Base-by-base conservation (phyloP, 305 asterid genomes). In the Fraxinus sp. region DNA sequence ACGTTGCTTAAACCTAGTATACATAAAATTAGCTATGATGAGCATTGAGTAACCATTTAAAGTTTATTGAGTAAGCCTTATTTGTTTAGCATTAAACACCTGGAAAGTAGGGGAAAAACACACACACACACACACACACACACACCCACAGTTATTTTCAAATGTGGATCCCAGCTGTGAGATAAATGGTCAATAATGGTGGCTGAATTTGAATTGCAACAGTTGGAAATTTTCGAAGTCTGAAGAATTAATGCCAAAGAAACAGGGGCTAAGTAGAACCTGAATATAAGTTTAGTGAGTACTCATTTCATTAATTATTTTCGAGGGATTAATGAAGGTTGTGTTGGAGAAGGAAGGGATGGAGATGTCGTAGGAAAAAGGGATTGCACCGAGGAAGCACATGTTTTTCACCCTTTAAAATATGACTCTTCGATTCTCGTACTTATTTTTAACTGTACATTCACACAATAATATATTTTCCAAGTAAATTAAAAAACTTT, bases 351-450 rank as follows among this genome's bases (percentile, higher is more conserved):
- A 44, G n/a, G n/a, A 13, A 44, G 55, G 55, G 55, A 44, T 90
- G 90, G 91, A 83, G 88, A 87, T 88, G 88, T 16, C 93, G 89
- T 93, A 88, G 93, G 91, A 87, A 72, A 85, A 83, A 78, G 90
- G 91, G 7, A 76, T 79, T 2, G 92, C 73, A 79, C 95, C 97
- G 6, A 90, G 87, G 62, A 95, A 92, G 91, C 59, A n/a, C 55
- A 2, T 0, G 5, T 44, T 44, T 44, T 5, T 44, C 55, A 2
- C n/a, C 55, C 55, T 44, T 44, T 44, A 44, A 44, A 44, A 44
- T 46, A 13, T 13, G 4, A 13, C 57, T 46, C 5, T 13, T 46
- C 3, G 4, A 46, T 46, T 46, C 6, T 13, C 57, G 18, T 46
- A 13, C 18, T 46, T 46, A 46, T 46, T 46, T 13, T 46, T 46